phyloP scores from a whole-genome alignment of 2,329 filamentous ascomycete species.

The Hymenoscyphus occultus region DNA sequence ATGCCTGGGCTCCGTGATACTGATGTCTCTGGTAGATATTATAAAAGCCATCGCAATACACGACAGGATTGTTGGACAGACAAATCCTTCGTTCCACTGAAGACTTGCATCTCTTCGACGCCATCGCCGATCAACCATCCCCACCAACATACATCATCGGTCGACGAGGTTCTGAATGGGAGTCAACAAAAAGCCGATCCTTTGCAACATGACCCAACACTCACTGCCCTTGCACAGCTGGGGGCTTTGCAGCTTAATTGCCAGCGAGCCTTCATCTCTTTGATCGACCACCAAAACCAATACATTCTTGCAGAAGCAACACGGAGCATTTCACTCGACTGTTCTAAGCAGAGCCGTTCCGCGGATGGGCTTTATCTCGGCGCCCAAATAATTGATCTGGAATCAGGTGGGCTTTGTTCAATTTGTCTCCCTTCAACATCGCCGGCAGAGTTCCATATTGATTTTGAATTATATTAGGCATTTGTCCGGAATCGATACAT shows the following conservation, averaged over 20 bases:
- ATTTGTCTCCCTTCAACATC: background rate
- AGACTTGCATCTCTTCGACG: background rate
- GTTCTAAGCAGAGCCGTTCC: constrained; percentile 3
- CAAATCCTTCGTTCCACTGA: background rate
- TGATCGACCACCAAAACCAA: constrained; percentile 27
- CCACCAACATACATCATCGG: background rate
- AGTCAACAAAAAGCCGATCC: background rate
- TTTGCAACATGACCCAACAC: constrained; percentile 38
- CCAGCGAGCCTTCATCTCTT: constrained; percentile 46
- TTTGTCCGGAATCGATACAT: constrained; percentile 27
- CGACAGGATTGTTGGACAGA: background rate
- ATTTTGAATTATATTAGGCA: constrained; percentile 5
- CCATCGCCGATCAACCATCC: background rate
- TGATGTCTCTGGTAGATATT: background rate
- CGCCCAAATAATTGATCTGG: constrained; percentile 17
- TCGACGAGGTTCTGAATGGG: background rate
- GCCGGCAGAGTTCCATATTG: background rate
- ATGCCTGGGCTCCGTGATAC: background rate
- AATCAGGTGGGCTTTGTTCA: background rate
- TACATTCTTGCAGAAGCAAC: constrained; percentile 32
- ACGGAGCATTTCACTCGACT: constrained; percentile 22
- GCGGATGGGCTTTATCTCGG: constrained; percentile 28
- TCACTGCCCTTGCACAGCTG: constrained; percentile 47
- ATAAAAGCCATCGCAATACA: background rate
- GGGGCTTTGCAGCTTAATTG: constrained; percentile 45